Base-by-base conservation (phyloP, 2,329 filamentous ascomycete species). In the Colletotrichum sp. region DNA sequence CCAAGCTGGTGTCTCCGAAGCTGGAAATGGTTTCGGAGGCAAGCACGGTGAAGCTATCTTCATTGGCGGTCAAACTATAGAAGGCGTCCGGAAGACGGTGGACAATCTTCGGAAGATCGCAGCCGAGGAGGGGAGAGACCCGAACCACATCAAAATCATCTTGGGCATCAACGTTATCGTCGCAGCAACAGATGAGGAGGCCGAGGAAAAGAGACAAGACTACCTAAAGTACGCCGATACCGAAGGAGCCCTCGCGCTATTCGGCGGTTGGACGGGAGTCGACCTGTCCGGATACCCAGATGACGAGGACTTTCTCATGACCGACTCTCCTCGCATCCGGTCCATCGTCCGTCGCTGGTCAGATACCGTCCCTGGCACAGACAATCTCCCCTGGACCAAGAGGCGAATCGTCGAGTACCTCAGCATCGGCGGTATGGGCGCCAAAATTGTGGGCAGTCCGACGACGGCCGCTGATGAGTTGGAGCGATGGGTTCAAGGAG, bases 361-460 rank as follows among this genome's bases (percentile, higher is more conserved):
- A 6, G 71, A 64, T 0, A 77, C 75, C 15, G 75, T 77, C 4
- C 78, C 75, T 13, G 78, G 77, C 1, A 76, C 76, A 5, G 68
- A 74, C 15, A 74, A 70, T n/a, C 60, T 77, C 0, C 89, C 86
- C 1, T 92, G 89, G 87, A 91, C 91, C 80, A 92, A 92, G 79
- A 82, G 81, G 1, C 87, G 89, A 73, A 89, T 89, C 2, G 89
- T 90, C 36, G 89, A 91, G 76, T 91, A 90, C 78, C 81, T 92
- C 30, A 81, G 87, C 1, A 86, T 90, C 28, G 89, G 89, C 18
- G 88, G 89, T 1, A 81, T 89, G 18, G 87, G 87, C 0, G 88
- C 89, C 0, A 85, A 90, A 2, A 81, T 83, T 5, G 84, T 90
- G 10, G 89, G 89, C 5, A 86, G 84, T 15, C 82, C 88, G 8